A percentile compares a stretch with the other conserved stretches of the same genome.
phyloP scores from a whole-genome alignment of 202 grass and related monocot genomes.

The Carex sylvatica region DNA sequence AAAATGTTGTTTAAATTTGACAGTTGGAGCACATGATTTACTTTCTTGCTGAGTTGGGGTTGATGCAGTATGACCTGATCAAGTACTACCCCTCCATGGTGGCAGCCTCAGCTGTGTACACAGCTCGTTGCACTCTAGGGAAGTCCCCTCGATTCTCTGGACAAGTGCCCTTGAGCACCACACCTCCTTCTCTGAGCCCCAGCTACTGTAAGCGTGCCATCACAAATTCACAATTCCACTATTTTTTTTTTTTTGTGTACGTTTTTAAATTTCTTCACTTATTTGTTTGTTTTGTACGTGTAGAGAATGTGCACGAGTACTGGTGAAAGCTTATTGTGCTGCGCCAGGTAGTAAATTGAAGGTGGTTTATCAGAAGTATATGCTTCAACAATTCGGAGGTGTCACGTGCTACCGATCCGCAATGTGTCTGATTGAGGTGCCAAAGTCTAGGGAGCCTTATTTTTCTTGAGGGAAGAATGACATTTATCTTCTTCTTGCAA shows the following conservation, averaged over 20 bases:
- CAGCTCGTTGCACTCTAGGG: slow-evolving; percentile 74
- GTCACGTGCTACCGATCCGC: slow-evolving; percentile 37
- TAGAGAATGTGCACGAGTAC: slow-evolving; percentile 39
- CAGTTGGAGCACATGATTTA: slow-evolving; percentile 83
- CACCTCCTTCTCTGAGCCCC: slow-evolving; percentile 51
- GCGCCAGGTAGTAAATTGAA: slow-evolving; percentile 40
- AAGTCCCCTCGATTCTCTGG: slow-evolving; percentile 67
- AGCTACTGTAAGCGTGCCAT: slow-evolving; percentile 50
- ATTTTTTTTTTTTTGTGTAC: background rate
- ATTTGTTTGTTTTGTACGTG: background rate
- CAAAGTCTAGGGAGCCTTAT: background rate
- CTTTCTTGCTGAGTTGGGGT: slow-evolving; percentile 71
- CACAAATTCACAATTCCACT: background rate
- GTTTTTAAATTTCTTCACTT: background rate
- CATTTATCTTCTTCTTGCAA: background rate
- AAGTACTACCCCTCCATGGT: slow-evolving; percentile 53
- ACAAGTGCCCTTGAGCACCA: slow-evolving; percentile 68
- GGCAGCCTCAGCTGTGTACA: slow-evolving; percentile 70
- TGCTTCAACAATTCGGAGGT: slow-evolving; percentile 22
- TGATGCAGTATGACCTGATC: slow-evolving; percentile 69
- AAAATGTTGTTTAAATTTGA: slow-evolving; percentile 16
- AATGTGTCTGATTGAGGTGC: slow-evolving; percentile 8
- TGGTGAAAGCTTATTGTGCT: slow-evolving; percentile 32
- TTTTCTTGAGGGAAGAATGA: background rate
- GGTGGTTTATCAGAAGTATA: slow-evolving; percentile 56